Percentiles rank a stretch among this genome's conserved stretches.
These are phyloP conservation scores for Allium sativum DNA, from an alignment of 106 monocot genomes.

Conservation along the genomic window DNA sequence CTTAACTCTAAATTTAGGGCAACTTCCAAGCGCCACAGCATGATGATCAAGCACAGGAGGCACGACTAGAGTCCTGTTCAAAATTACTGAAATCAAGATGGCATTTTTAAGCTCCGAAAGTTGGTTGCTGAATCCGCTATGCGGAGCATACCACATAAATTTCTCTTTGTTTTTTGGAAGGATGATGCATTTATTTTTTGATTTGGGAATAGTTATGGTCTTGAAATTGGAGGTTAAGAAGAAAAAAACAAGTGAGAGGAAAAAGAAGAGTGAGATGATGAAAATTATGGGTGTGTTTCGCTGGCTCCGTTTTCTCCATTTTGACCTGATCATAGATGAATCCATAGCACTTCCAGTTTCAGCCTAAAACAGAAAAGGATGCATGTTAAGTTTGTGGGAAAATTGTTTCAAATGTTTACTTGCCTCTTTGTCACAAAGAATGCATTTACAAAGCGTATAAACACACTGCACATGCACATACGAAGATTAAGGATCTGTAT, in stretches of 20 bases:
- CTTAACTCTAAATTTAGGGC: constrained; percentile 89
- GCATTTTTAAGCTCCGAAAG: constrained; percentile 77
- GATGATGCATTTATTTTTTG: constrained; percentile 5
- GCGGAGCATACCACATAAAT: constrained; percentile 83
- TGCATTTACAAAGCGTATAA: no score
- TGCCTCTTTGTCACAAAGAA: no score
- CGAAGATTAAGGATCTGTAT: no score
- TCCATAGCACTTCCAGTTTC: constrained; percentile 1
- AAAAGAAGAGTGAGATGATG: constrained; percentile 15
- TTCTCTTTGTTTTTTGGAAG: constrained; percentile 12
- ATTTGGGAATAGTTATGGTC: constrained; percentile 5
- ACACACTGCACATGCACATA: no score
- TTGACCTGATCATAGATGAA: constrained; percentile 12
- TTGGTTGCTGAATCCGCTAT: constrained; percentile 99
- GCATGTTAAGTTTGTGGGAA: no score
- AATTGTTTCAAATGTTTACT: no score
- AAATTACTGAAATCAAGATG: constrained; percentile 51
- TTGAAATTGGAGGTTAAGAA: constrained; percentile 20
- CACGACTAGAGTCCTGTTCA: constrained; percentile 80
- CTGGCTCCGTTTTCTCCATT: constrained; percentile 36
- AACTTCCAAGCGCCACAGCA: constrained; percentile 85
- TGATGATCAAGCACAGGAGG: constrained; percentile 97
- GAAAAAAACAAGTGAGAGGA: constrained; percentile 19
- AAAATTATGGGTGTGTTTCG: constrained; percentile 15
- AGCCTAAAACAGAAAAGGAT: no score